Evolutionary conservation across 192 early-diverging fungal species (phyloP), one percentile per base, ranked within the genome.

Genomic region (Phlyctochytrium planicorne): DNA sequence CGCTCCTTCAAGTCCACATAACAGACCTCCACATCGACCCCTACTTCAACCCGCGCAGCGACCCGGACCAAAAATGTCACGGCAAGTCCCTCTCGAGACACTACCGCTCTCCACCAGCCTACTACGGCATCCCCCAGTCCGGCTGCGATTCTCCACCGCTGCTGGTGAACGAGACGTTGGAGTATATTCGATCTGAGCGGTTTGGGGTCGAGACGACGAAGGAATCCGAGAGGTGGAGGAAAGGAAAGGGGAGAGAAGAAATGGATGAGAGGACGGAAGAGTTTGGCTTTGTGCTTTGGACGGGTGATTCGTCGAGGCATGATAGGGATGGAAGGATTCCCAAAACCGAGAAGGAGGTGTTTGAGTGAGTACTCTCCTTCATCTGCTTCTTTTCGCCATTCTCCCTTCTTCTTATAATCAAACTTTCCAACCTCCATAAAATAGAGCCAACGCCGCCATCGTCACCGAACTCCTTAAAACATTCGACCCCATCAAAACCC

Each of bases 251-350:
- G 16, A 16, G 20, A 33, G 20, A 4, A 12, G 31, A 34, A 10
- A 17, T 3, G 6, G 34, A 34, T 25, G 3, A 4, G 14, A 29
- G 20, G 24, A 33, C 10, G 10, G 17, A 17, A 12, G 23, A 20
- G 2, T 4, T 65, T 6, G 59, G 17, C 2, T 72, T 82, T 37
- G 74, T 84, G 10, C 66, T 84, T 17, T 79, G 73, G 74, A 82
- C 82, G 4, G 82, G 82, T 0, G 82, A 84, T 61, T 68, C 62
- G 24, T 70, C 73, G 30, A 25, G 81, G 0, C 81, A 84, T 59
- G 82, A 84, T 61, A 62, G 82, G 40, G 82, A 84, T 55, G 56
- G 40, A 25, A 23, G 56, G 17, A 0, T 74, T 6, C 64, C 65
- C 2, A 59, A 70, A 27, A 70, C 68, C 30, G 33, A 40, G 20